These are phyloP conservation scores for Entomophthora muscae DNA, from an alignment of 371 early-diverging fungal genomes.

Conservation along the genomic window DNA sequence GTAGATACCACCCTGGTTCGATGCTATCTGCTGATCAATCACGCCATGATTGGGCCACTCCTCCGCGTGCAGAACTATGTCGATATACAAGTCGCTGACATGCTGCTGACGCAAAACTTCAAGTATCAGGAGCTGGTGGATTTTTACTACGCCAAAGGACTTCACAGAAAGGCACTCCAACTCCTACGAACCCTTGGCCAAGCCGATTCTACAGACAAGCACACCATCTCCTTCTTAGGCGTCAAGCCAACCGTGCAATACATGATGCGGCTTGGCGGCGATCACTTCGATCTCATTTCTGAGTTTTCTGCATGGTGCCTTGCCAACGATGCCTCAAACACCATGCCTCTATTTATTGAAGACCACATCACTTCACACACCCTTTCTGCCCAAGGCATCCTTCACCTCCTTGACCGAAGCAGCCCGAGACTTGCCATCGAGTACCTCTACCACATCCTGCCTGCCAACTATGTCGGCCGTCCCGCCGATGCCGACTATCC, in stretches of 20 bases:
- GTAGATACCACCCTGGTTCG: constrained; percentile 82
- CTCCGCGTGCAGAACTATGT: constrained; percentile 75
- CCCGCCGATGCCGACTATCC: constrained; percentile 22
- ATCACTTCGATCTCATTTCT: constrained; percentile 59
- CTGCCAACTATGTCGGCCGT: background rate
- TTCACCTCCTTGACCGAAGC: constrained; percentile 35
- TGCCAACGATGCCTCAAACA: constrained; percentile 37
- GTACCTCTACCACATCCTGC: constrained; percentile 56
- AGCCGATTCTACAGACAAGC: background rate
- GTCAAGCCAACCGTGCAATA: constrained; percentile 50
- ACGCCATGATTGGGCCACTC: constrained; percentile 66
- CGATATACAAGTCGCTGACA: constrained; percentile 64
- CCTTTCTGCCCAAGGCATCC: constrained; percentile 28
- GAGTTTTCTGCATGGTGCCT: constrained; percentile 65
- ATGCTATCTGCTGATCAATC: constrained; percentile 58
- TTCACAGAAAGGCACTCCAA: constrained; percentile 70
- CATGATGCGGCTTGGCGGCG: constrained; percentile 48
- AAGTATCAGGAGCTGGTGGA: constrained; percentile 76
- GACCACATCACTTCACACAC: constrained; percentile 36
- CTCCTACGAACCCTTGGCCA: constrained; percentile 30
- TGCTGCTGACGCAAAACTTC: constrained; percentile 40
- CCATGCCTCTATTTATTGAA: constrained; percentile 71
- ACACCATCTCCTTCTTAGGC: constrained; percentile 27
- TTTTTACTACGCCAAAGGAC: constrained; percentile 71
- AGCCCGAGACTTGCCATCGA: constrained; percentile 40